Percentiles rank a stretch among this genome's conserved stretches.
Conservation (phyloP, 2,329 filamentous ascomycete genomes). For the Curvularia sp. region DNA sequence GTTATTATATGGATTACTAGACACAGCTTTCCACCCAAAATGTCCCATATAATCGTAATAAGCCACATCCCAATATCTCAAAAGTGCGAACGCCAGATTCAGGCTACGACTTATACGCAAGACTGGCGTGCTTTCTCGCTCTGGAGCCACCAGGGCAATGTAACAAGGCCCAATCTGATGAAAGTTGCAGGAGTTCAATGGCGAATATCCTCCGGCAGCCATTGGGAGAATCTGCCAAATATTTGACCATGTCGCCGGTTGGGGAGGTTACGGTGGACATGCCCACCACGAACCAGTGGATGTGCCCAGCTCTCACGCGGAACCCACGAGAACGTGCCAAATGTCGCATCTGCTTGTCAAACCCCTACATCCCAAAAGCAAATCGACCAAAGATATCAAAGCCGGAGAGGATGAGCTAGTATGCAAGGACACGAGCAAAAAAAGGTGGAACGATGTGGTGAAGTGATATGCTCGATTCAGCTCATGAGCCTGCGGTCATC, state of each 20-base stretch:
- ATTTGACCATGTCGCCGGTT: not conserved
- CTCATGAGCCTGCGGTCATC: constrained; percentile 57
- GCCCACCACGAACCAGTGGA: no score
- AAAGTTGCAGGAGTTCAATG: not conserved
- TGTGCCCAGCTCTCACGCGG: no score
- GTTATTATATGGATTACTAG: no score
- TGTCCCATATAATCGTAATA: no score
- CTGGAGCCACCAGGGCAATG: not conserved
- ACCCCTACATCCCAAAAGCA: not conserved
- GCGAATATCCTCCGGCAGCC: not conserved
- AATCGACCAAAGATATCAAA: not conserved
- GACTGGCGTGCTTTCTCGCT: not conserved
- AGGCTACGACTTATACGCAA: not conserved
- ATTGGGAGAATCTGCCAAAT: not conserved
- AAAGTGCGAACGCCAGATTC: not conserved
- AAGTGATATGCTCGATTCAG: constrained; percentile 50
- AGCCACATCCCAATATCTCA: not conserved
- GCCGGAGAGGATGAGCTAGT: not conserved
- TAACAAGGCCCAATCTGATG: not conserved
- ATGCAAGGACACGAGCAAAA: not conserved
- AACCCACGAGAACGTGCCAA: no score
- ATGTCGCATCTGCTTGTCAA: not conserved
- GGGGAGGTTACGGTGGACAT: not conserved
- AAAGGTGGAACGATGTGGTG: constrained; percentile 7
- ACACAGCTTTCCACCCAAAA: no score